These are phyloP conservation scores for Yamadazyma philogaea DNA, from an alignment of 805 yeast genomes.

Conservation along the genomic window DNA sequence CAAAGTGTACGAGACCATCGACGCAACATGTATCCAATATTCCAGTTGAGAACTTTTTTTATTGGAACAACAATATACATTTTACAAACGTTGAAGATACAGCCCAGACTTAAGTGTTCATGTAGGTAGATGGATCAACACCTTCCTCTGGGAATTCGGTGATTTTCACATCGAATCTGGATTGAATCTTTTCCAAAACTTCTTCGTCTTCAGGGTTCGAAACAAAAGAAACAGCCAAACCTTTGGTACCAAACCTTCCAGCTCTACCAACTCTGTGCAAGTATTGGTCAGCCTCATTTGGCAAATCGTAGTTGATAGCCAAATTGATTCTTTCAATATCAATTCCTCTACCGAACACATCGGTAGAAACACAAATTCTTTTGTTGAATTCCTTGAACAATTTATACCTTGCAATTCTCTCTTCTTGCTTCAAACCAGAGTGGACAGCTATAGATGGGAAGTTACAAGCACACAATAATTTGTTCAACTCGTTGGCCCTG, in stretches of 20 bases:
- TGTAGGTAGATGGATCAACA: constrained; percentile 94
- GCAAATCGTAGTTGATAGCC: constrained; percentile 97
- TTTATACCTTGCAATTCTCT: constrained; percentile 95
- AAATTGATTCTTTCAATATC: constrained; percentile 98
- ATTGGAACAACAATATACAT: constrained; percentile 7
- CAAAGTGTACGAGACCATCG: constrained; percentile 31
- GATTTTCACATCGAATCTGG: constrained; percentile 93
- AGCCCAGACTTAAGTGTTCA: constrained; percentile 67
- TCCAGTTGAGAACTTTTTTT: background rate
- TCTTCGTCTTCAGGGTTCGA: constrained; percentile 84
- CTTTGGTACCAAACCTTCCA: constrained; percentile 99
- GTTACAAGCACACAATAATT: constrained; percentile 82
- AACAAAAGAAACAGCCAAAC: constrained; percentile 90
- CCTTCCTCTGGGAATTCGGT: constrained; percentile 97
- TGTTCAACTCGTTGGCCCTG: constrained; percentile 90
- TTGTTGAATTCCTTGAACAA: constrained; percentile 96
- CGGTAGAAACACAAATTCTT: constrained; percentile 98
- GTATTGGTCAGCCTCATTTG: constrained; percentile 95
- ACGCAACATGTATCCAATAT: constrained; percentile 13
- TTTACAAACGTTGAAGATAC: background rate
- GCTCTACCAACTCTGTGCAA: constrained; percentile 99
- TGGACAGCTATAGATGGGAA: constrained; percentile 98
- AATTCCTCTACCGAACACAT: constrained; percentile 98
- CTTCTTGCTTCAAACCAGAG: constrained; percentile 93
- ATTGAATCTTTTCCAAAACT: constrained; percentile 89